phyloP scores from a whole-genome alignment of 2,329 filamentous ascomycete genomes.

The Podosphaera leucotricha region DNA sequence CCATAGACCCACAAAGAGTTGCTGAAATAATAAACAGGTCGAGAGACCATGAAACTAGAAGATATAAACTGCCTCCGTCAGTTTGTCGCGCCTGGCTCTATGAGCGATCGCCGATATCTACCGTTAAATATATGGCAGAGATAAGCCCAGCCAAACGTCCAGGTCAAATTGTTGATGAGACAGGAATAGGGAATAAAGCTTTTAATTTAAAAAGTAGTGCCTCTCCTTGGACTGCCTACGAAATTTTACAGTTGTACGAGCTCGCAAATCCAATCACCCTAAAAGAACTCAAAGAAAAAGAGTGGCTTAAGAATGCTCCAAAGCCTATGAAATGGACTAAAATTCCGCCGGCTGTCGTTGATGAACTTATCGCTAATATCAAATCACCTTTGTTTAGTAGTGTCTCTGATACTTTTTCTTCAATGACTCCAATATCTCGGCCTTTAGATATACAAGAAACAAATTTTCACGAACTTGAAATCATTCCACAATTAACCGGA shows the following conservation, averaged over 20 bases:
- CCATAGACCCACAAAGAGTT: constrained; percentile 24
- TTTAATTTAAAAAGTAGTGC: constrained; percentile 14
- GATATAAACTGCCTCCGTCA: constrained; percentile 28
- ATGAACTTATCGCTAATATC: constrained; percentile 33
- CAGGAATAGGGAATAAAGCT: constrained; percentile 26
- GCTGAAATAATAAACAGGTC: constrained; percentile 24
- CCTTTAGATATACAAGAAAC: constrained; percentile 13
- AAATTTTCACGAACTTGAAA: constrained; percentile 6
- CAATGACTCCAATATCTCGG: constrained; percentile 5
- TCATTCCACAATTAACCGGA: constrained; percentile 12
- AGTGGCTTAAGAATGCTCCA: constrained; percentile 23
- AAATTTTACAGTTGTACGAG: constrained; percentile 33
- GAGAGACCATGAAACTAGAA: constrained; percentile 30
- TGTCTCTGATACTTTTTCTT: constrained; percentile 1
- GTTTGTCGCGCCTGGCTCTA: constrained; percentile 42
- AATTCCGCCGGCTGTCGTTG: constrained; percentile 31
- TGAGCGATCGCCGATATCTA: constrained; percentile 21
- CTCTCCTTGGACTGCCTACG: constrained; percentile 20
- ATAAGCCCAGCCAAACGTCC: constrained; percentile 24
- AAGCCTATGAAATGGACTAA: constrained; percentile 28
- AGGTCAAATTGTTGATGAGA: constrained; percentile 22
- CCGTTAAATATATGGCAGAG: constrained; percentile 34
- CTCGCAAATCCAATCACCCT: constrained; percentile 34
- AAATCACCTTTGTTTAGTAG: constrained; percentile 24
- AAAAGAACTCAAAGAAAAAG: constrained; percentile 27